phyloP scores from a whole-genome alignment of 1,284 basidiomycete species.

The Agaricales sp. region DNA sequence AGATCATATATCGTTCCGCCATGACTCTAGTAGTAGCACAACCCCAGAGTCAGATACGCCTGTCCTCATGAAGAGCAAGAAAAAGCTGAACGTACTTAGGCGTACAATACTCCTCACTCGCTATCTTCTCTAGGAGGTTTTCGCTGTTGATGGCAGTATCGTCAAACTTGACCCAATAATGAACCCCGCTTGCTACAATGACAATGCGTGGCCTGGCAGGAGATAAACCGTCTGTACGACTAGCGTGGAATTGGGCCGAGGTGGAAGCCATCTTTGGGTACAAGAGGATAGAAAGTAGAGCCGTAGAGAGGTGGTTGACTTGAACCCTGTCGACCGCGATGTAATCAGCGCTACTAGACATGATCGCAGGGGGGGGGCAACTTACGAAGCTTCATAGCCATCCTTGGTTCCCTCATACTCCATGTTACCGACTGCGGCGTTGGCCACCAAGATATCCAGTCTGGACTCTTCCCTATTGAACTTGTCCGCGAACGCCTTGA shows the following conservation, averaged over 20 bases:
- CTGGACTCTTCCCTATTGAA: background rate
- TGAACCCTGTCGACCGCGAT: background rate
- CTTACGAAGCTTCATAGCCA: background rate
- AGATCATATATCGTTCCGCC: background rate
- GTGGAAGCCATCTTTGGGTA: background rate
- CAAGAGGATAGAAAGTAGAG: background rate
- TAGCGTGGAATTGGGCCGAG: conserved; percentile 1
- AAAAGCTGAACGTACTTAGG: too few species aligned
- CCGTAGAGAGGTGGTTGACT: background rate
- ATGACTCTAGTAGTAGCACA: background rate
- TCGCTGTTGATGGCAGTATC: background rate
- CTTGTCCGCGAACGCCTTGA: background rate
- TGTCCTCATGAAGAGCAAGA: background rate
- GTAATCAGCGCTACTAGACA: background rate
- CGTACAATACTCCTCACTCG: background rate
- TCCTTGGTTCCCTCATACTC: background rate
- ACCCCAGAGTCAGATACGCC: background rate
- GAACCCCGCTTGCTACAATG: background rate
- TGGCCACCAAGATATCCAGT: background rate
- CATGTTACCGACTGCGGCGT: background rate
- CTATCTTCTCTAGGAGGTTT: background rate
- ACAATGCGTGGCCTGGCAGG: background rate
- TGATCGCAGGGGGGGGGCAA: background rate
- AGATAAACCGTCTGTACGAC: conserved; percentile 6
- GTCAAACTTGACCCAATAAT: background rate